Percentiles rank a stretch among this genome's conserved stretches.
Conservation (phyloP, 768 basidiomycete genomes). For the Tulasnella sp. region DNA sequence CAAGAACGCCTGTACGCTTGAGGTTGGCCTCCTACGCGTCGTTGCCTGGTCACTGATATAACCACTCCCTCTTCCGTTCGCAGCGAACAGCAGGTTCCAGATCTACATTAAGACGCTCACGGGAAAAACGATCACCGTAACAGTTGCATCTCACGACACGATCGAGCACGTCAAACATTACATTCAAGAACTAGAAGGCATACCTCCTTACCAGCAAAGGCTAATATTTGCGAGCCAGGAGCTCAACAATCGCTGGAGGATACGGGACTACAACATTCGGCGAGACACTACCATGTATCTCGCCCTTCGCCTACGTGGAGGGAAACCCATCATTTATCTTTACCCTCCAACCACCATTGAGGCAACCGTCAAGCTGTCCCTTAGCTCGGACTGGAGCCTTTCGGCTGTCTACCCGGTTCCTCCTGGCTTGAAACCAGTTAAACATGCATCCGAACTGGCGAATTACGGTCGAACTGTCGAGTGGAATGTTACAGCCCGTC, state of each 20-base stretch:
- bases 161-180: slow-evolving; percentile 36
- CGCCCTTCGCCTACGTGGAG: not conserved
- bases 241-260: slow-evolving; percentile 30
- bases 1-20: not conserved
- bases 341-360: slow-evolving; percentile 22
- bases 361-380: slow-evolving; percentile 36
- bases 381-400: slow-evolving; percentile 38
- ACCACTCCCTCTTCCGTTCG: not conserved
- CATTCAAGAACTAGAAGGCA: slow-evolving; percentile 38
- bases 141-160: slow-evolving; percentile 34
- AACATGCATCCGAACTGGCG: not conserved
- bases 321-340: not conserved
- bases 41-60: not conserved
- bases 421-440: slow-evolving; percentile 22
- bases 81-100: not conserved
- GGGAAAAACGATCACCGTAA: slow-evolving; percentile 33
- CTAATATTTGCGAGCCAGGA: slow-evolving; percentile 37
- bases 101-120: slow-evolving; percentile 23
- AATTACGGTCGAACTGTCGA: not conserved
- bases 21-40: not conserved
- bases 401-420: slow-evolving; percentile 39
- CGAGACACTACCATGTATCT: not conserved
- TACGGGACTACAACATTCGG: not conserved
- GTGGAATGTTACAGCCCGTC: not conserved
- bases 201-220: slow-evolving; percentile 37